phyloP scores from a whole-genome alignment of 352 stramenopile genomes.

The Phytophthora europaea region DNA sequence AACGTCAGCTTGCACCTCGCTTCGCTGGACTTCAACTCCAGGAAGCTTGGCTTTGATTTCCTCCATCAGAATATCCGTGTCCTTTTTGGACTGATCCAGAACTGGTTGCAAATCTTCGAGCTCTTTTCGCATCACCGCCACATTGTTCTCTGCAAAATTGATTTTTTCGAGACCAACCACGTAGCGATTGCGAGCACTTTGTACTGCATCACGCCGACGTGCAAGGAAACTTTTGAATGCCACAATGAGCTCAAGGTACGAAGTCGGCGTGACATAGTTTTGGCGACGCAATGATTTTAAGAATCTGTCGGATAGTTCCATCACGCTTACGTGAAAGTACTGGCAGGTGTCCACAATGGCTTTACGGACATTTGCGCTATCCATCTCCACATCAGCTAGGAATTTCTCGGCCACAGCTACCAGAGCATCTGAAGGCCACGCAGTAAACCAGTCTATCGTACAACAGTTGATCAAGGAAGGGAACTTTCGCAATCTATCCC shows the following conservation, averaged over 20 bases:
- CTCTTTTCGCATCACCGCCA: conserved; percentile 95
- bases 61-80: conserved; percentile 95
- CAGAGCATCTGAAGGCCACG: conserved; percentile 94
- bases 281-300: conserved; percentile 84
- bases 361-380: conserved; percentile 71
- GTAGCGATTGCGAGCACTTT: conserved; percentile 88
- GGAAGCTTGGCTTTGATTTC: conserved; percentile 95
- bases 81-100: conserved; percentile 91
- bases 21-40: conserved; percentile 83
- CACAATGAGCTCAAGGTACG: conserved; percentile 95
- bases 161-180: conserved; percentile 95
- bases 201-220: conserved; percentile 86
- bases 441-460: conserved; percentile 98
- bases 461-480: conserved; percentile 97
- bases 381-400: conserved; percentile 92
- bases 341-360: conserved; percentile 94
- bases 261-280: conserved; percentile 97
- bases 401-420: conserved; percentile 95
- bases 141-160: conserved; percentile 93
- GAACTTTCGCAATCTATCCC: conserved; percentile 95
- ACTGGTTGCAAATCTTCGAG: conserved; percentile 95
- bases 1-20: conserved; percentile 85
- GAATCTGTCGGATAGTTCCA: conserved; percentile 89
- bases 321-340: conserved; percentile 93
- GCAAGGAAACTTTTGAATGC: conserved; percentile 94